Base-by-base conservation (phyloP, 805 yeast species). In the Scheffersomyces stipitis region DNA sequence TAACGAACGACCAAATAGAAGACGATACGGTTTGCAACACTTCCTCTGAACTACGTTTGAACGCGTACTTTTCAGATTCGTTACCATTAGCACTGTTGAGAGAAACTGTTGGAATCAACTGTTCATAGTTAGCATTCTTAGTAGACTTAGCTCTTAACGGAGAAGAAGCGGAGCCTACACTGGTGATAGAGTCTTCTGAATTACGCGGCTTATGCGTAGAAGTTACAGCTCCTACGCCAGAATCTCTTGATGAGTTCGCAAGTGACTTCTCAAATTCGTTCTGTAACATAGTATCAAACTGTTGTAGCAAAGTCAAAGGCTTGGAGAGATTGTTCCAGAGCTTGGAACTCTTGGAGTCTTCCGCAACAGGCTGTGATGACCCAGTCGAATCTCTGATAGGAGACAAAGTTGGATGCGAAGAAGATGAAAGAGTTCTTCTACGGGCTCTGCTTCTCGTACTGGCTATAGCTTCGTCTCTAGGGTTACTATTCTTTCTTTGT, bases 201-300 rank as follows among this genome's bases (percentile, higher is more conserved):
- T 33, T 35, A 20, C 59, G 40, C 2, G 44, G 28, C 24, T 35
- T 37, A 30, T 38, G 40, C 5, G 42, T 20, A 10, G 24, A 7
- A 20, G 10, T 10, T 18, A 14, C 27, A 28, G 26, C 38, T 31
- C 9, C 28, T 38, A 6, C 41, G 28, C 15, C 34, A 23, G n/a
- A n/a, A 14, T 13, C 18, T 12, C 13, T 15, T 17, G 23, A 22
- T 16, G 6, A 4, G 5, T 14, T 6, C 4, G 4, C 15, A 9
- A 44, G 28, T 3, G 45, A 41, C 35, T 73, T 78, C 45, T 82
- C 89, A 38, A 83, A 66, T 53, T 83, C 89, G 39, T 71, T 75
- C 51, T 79, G 86, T 22, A 83, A 62, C 57, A 81, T 65, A 36
- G 75, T 78, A 54, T 83, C 91, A 50, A 83, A 73, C 43, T 80